Conservation (phyloP, 1,284 basidiomycete species). For the Phellopilus nigrolimitatus region DNA sequence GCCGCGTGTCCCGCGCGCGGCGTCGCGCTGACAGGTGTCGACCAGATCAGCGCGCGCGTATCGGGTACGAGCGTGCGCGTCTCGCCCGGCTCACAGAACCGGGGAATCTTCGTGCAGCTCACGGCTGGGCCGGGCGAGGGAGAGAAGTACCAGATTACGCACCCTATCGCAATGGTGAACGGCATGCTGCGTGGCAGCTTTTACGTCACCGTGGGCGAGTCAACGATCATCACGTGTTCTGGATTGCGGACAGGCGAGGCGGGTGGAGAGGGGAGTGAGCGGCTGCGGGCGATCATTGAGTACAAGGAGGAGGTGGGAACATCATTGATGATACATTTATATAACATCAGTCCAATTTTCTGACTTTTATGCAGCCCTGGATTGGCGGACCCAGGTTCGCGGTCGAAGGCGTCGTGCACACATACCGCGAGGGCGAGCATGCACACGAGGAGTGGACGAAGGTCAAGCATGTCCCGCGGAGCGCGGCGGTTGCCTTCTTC, state of each 20-base stretch:
- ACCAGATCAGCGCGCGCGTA: constrained; percentile 91
- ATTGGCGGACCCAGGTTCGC: constrained; percentile 84
- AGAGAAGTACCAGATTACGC: constrained; percentile 85
- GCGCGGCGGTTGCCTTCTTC: constrained; percentile 74
- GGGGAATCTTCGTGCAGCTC: constrained; percentile 83
- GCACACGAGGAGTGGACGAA: constrained; percentile 78
- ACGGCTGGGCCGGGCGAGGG: constrained; percentile 74
- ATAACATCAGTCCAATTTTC: too few species aligned
- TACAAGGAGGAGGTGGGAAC: constrained; percentile 89
- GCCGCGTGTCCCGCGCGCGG: constrained; percentile 72
- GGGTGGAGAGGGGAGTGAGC: constrained; percentile 47
- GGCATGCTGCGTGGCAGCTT: constrained; percentile 87
- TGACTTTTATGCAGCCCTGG: constrained; percentile 83
- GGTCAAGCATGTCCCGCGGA: constrained; percentile 85
- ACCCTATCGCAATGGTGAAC: constrained; percentile 87
- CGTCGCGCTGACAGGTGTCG: constrained; percentile 74
- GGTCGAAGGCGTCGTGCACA: constrained; percentile 88
- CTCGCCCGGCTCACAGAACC: constrained; percentile 77
- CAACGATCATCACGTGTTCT: constrained; percentile 78
- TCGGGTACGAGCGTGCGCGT: constrained; percentile 84
- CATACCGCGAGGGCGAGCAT: constrained; percentile 58
- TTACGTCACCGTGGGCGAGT: constrained; percentile 83
- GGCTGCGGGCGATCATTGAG: constrained; percentile 80
- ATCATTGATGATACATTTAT: background rate
- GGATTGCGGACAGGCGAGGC: constrained; percentile 66